Evolutionary conservation across 495 filamentous ascomycete species (phyloP), one percentile per base, ranked within the genome.

Genomic region (Chaetomium fimeti): DNA sequence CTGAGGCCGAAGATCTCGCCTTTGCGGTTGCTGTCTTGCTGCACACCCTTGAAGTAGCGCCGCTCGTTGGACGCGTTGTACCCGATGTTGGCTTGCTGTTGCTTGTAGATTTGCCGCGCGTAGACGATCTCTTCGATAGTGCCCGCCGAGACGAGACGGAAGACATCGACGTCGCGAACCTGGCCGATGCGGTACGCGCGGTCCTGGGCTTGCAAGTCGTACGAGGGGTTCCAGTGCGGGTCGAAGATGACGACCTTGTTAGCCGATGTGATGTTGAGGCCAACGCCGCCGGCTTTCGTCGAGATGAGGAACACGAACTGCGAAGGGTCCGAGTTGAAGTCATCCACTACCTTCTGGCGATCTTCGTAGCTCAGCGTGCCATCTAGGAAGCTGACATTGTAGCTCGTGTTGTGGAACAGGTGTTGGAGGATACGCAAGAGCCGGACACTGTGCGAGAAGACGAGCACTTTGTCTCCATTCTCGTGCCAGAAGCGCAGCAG

Each of bases 171-270:
- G 69, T 98, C 92, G 5, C 94, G 85, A 0, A 84, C 82, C 76
- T 98, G 94, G 12, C 94, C 94, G 66, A 98, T 98, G 18, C 94
- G 88, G 73, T 98, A 98, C 13, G 95, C 94, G 22, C 94, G 89
- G 71, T 98, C 94, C 76, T 98, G 94, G 0, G 94, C 94, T 76
- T 98, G 94, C 2, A 98, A 83, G 69, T 98, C 93, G 67, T 92
- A 90, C 22, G 90, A 84, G 5, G 94, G 94, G 64, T 98, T 98
- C 94, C 94, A 98, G 71, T 97, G 96, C 0, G 94, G 94, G 72
- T 98, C 94, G 45, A 97, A 89, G 42, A 98, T 91, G 22, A 98
- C 94, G 12, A 98, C 93, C 75, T 98, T 98, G 78, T 98, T 98
- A 13, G 94, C 94, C 0, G 91, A 93, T 4, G 94, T 97, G 73